These are phyloP conservation scores for Backusella morwellensis DNA, from an alignment of 192 early-diverging fungal species.

Conservation along the genomic window DNA sequence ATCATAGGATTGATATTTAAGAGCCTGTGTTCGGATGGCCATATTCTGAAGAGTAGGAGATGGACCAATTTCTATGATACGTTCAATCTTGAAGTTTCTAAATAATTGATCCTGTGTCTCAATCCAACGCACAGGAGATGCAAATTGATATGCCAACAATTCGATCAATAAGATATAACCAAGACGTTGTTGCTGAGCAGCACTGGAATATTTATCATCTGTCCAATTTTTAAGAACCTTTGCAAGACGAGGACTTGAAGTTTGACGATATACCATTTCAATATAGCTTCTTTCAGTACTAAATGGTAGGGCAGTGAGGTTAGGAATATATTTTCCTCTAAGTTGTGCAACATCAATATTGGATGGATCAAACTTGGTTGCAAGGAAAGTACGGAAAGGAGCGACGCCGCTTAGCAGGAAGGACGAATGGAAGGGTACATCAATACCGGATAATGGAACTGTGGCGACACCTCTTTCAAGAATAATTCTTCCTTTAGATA, in stretches of 20 bases:
- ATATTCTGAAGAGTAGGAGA: constrained; percentile 88
- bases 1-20: constrained; percentile 96
- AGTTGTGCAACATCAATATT: constrained; percentile 82
- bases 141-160: constrained; percentile 91
- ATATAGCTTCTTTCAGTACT: constrained; percentile 75
- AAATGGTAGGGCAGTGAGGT: constrained; percentile 92
- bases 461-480: constrained; percentile 89
- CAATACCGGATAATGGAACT: constrained; percentile 88
- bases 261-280: constrained; percentile 63
- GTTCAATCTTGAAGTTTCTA: constrained; percentile 77
- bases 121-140: constrained; percentile 92
- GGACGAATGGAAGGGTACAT: constrained; percentile 96
- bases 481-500: constrained; percentile 57
- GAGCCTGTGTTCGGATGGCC: constrained; percentile 89
- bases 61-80: constrained; percentile 90
- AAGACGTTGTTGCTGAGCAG: constrained; percentile 83
- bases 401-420: constrained; percentile 90
- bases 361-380: constrained; percentile 79
- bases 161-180: constrained; percentile 86
- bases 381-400: constrained; percentile 87
- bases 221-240: constrained; percentile 81
- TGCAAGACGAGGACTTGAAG: constrained; percentile 71
- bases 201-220: constrained; percentile 62
- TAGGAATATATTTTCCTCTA: constrained; percentile 89
- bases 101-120: constrained; percentile 88